A percentile compares a stretch with the other conserved stretches of the same genome.
Evolutionary conservation across 331 rosid genomes (phyloP).

Genomic region (Saraca asoca): DNA sequence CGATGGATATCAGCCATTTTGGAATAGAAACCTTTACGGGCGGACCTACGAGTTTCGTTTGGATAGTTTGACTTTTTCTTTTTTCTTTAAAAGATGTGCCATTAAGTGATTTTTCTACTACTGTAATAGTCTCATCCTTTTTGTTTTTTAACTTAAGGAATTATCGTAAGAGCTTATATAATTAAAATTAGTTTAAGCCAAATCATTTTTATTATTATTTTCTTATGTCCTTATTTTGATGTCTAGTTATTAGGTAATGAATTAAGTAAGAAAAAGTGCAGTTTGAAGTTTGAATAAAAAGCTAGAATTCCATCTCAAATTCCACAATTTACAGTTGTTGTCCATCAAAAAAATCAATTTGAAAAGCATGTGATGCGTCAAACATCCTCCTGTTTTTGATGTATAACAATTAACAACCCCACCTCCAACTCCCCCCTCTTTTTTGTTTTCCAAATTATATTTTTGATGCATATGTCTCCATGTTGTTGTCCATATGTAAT

Average conservation of each 20-base stretch:
- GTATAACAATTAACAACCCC: conserved; percentile 36
- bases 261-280: conserved; percentile 22
- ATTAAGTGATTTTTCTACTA: too few species aligned
- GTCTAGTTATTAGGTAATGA: background rate
- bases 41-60: too few species aligned
- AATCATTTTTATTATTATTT: too few species aligned
- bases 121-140: too few species aligned
- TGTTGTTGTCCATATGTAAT: conserved; percentile 15
- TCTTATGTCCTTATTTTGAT: conserved; percentile 12
- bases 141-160: too few species aligned
- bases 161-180: too few species aligned
- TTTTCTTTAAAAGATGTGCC: too few species aligned
- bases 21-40: too few species aligned
- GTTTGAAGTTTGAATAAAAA: conserved; percentile 19
- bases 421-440: conserved; percentile 14
- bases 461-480: conserved; percentile 35
- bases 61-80: too few species aligned
- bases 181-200: too few species aligned
- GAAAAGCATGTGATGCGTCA: conserved; percentile 26
- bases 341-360: conserved; percentile 39
- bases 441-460: conserved; percentile 27
- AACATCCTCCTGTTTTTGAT: conserved; percentile 27
- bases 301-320: conserved; percentile 16
- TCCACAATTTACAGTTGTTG: conserved; percentile 51
- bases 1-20: too few species aligned